Percentiles rank a stretch among this genome's conserved stretches.
Evolutionary conservation across 805 yeast species (phyloP).

Genomic region (Lipomyces spencermartinsiae): DNA sequence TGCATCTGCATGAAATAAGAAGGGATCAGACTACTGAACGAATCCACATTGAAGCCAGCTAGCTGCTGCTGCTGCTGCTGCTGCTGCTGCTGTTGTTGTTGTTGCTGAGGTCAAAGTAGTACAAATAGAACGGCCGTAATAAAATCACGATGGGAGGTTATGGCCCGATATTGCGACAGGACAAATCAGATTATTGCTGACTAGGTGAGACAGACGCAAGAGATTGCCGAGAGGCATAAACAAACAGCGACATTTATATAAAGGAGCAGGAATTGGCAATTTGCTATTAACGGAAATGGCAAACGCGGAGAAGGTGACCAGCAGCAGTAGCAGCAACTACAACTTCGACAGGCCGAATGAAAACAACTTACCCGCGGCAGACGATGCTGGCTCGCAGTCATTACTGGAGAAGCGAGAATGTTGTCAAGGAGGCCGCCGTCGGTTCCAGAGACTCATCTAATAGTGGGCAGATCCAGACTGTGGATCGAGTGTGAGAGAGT

Average conservation of each 20-base stretch:
- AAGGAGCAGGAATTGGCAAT: neutral
- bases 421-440: neutral
- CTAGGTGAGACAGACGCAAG: no score
- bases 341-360: neutral
- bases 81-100: neutral
- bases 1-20: slow-evolving; percentile 2
- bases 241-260: neutral
- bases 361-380: slow-evolving; percentile 22
- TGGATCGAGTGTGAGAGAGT: neutral
- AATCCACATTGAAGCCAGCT: neutral
- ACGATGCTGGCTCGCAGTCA: slow-evolving; percentile 24
- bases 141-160: neutral
- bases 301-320: neutral
- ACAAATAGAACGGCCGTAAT: neutral
- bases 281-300: neutral
- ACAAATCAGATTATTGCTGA: neutral
- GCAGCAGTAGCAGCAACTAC: neutral
- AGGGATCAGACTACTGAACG: slow-evolving; percentile 1
- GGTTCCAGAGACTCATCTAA: neutral
- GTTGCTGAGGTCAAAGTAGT: neutral
- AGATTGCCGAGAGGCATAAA: neutral
- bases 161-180: neutral
- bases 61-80: neutral
- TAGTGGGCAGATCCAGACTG: neutral
- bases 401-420: neutral